Conservation (phyloP, 495 filamentous ascomycete species). For the Chaetomium fimeti region DNA sequence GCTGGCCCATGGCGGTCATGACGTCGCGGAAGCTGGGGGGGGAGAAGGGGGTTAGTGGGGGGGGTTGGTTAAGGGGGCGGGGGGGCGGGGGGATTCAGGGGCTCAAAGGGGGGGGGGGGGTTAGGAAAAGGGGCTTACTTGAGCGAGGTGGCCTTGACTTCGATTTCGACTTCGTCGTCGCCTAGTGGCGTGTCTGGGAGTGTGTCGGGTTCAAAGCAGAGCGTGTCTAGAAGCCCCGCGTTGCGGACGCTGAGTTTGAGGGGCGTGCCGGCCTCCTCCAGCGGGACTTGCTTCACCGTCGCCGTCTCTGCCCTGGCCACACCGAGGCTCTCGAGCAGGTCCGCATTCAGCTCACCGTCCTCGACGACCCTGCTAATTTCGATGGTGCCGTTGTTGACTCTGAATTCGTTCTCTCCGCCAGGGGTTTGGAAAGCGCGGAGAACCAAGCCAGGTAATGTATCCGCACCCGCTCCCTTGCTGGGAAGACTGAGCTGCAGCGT, state of each 20-base stretch:
- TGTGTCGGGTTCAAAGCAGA: not conserved
- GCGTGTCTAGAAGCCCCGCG: not conserved
- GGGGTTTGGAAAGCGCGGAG: not conserved
- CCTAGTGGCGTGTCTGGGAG: not conserved
- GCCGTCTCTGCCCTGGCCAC: not conserved
- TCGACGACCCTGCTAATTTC: not conserved
- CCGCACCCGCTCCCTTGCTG: not conserved
- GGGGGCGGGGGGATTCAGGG: not conserved
- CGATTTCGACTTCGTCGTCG: not conserved
- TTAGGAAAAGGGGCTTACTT: not conserved
- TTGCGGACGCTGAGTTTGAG: not conserved
- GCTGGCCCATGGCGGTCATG: not conserved
- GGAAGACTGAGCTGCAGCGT: not conserved
- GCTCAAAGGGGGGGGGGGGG: not conserved
- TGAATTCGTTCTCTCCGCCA: not conserved
- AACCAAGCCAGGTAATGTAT: not conserved
- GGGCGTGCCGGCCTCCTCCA: not conserved
- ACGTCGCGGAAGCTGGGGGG: slow-evolving; percentile 3
- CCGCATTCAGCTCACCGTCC: not conserved
- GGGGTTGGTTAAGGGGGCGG: not conserved
- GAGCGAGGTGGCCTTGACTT: not conserved
- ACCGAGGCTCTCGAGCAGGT: not conserved
- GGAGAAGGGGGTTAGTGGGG: too few species aligned
- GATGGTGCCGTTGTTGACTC: not conserved
- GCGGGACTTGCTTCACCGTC: not conserved